These are phyloP conservation scores for Rubroboletus satanas DNA, from an alignment of 768 basidiomycete species.

Conservation along the genomic window DNA sequence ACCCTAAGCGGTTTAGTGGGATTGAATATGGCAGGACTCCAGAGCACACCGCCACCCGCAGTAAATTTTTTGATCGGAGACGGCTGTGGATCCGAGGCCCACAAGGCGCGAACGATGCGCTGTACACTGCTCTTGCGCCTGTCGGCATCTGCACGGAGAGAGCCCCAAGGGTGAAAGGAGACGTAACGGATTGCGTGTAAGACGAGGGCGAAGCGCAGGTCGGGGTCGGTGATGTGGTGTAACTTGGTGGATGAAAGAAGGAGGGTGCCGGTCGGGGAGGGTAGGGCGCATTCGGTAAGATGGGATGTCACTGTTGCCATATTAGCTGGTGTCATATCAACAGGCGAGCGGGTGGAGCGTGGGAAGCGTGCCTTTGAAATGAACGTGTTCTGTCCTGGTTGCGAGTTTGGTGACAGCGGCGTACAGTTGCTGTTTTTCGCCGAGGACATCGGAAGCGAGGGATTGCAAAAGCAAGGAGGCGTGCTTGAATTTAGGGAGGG, in stretches of 20 bases:
- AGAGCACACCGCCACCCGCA: conserved; percentile 61
- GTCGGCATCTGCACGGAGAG: conserved; percentile 54
- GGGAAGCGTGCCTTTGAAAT: conserved; percentile 40
- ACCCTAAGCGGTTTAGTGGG: conserved; percentile 17
- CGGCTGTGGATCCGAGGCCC: conserved; percentile 33
- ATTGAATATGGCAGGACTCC: conserved; percentile 49
- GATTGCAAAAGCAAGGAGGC: conserved; percentile 30
- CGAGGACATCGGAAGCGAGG: conserved; percentile 32
- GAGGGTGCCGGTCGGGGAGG: conserved; percentile 50
- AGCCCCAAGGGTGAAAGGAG: conserved; percentile 78
- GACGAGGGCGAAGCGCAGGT: conserved; percentile 40
- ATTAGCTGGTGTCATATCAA: conserved; percentile 4
- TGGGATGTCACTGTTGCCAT: conserved; percentile 38
- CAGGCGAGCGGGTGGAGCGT: not conserved
- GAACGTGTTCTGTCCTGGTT: conserved; percentile 36
- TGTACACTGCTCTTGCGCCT: conserved; percentile 46
- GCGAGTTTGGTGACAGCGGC: conserved; percentile 36
- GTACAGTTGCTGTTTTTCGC: conserved; percentile 37
- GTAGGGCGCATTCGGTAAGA: conserved; percentile 34
- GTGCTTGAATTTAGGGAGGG: conserved; percentile 32
- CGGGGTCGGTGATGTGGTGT: conserved; percentile 30
- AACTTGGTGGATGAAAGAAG: conserved; percentile 41
- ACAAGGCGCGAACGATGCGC: conserved; percentile 48
- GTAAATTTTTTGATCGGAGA: conserved; percentile 37
- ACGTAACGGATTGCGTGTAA: conserved; percentile 62